phyloP scores from a whole-genome alignment of 257 asterid genomes.

The Fraxinus excelsior region DNA sequence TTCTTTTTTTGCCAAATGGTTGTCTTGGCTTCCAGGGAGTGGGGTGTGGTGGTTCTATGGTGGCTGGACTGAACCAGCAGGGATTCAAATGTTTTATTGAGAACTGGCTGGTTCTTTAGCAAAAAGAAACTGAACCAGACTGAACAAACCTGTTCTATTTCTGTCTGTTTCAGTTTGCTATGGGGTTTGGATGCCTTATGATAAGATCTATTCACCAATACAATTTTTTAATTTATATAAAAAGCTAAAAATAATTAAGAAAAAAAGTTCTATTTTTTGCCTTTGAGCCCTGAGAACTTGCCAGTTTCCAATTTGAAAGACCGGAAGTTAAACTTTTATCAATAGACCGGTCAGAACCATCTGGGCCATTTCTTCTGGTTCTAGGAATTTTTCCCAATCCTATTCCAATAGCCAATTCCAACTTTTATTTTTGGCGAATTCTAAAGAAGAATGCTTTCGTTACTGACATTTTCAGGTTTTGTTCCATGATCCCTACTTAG shows the following conservation, averaged over 20 bases:
- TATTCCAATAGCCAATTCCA: background rate
- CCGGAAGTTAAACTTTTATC: background rate
- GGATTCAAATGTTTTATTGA: too few species aligned
- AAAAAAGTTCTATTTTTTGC: background rate
- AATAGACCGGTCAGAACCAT: background rate
- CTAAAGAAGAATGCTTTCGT: background rate
- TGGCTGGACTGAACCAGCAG: too few species aligned
- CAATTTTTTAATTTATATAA: background rate
- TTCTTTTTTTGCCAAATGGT: too few species aligned
- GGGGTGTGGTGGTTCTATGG: too few species aligned
- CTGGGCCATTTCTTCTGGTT: background rate
- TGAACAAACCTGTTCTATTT: too few species aligned
- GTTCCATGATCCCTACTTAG: background rate
- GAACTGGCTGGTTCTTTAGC: too few species aligned
- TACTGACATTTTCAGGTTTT: background rate
- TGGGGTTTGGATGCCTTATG: background rate
- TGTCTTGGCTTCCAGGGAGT: too few species aligned
- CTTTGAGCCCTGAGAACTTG: background rate
- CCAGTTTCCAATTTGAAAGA: background rate
- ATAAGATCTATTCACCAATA: background rate
- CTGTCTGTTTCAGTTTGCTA: too few species aligned
- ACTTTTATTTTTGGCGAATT: background rate
- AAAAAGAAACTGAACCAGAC: too few species aligned
- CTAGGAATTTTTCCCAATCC: background rate
- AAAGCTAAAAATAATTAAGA: background rate